A percentile compares a stretch with the other conserved stretches of the same genome.
These are phyloP conservation scores for Strigomonas culicis DNA, from an alignment of 208 protist genomes.

Conservation along the genomic window DNA sequence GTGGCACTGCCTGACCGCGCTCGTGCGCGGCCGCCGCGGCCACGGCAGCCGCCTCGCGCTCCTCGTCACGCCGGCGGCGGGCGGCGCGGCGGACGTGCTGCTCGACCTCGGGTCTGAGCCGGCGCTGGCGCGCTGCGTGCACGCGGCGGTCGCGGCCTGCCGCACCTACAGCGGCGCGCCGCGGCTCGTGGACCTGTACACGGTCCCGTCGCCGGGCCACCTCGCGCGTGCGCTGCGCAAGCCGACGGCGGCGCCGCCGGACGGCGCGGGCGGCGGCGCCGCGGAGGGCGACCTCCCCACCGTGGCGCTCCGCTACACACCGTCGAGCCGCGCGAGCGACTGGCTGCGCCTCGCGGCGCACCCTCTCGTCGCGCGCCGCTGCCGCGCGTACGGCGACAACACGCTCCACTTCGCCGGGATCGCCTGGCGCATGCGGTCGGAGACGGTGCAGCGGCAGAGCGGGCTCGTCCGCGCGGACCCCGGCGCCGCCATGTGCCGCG, in stretches of 20 bases:
- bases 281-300: constrained; percentile 38
- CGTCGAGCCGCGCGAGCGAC: constrained; percentile 33
- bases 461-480: constrained; percentile 24
- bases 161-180: background rate
- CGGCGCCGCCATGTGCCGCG: constrained; percentile 23
- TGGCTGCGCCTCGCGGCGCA: constrained; percentile 42
- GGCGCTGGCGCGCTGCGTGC: background rate
- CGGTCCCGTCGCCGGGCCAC: background rate
- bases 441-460: constrained; percentile 28
- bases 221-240: constrained; percentile 16
- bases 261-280: constrained; percentile 7
- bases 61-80: constrained; percentile 20
- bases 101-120: constrained; percentile 23
- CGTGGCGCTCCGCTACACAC: constrained; percentile 41
- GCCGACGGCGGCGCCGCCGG: background rate
- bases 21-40: constrained; percentile 35
- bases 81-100: constrained; percentile 33
- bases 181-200: background rate
- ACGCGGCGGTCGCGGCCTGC: background rate
- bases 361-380: constrained; percentile 45
- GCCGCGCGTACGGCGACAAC: constrained; percentile 66
- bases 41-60: constrained; percentile 35
- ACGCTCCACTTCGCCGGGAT: constrained; percentile 67
- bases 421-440: constrained; percentile 57
- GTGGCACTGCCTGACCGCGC: constrained; percentile 37